Base-by-base conservation (phyloP, 2,329 filamentous ascomycete genomes). In the Geosmithia morbida region DNA sequence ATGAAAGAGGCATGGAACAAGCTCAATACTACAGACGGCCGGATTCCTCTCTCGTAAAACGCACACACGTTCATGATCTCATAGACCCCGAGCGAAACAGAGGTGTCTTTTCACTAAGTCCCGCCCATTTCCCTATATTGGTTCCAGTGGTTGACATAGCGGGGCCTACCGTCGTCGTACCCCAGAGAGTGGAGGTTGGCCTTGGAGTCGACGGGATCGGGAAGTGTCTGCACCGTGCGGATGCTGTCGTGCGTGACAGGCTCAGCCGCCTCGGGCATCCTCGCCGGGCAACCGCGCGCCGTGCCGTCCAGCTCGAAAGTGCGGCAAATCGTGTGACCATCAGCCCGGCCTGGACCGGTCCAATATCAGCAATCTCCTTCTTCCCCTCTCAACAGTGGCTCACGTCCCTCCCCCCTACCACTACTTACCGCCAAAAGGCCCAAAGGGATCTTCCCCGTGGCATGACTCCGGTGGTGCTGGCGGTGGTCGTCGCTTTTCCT, bases 381-480 rank as follows among this genome's bases (percentile, higher is more conserved):
- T 37, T 37, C 33, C 33, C 3, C 13, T 46, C 43, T 20, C 26
- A 39, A n/a, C 11, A 4, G 26, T n/a, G 16, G 46, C 26, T n/a
- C n/a, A 11, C 3, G 7, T 16, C 7, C 43, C 22, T 4, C 8
- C 8, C n/a, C n/a, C n/a, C n/a, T n/a, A n/a, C n/a, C n/a, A 7
- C 46, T 39, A 50, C 59, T 55, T 54, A 70, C 69, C 68, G 60
- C 68, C 66, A 57, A 70, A 70, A 11, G 65, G 61, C 2, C 64
- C 66, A 54, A 71, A 69, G 2, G 67, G 61, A 46, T 69, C 66
- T 42, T 50, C 51, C n/a, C 30, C 40, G 22, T 33, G 53, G 39
- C 55, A 55, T 16, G 50, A 57, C 7, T 54, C 52, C 1, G 22
- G 22, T 26, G 22, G 4, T 26, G 22, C 8, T 26, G 22, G 22